Evolutionary conservation across 345 rosid genomes (phyloP).

Genomic region (Microcos paniculata): DNA sequence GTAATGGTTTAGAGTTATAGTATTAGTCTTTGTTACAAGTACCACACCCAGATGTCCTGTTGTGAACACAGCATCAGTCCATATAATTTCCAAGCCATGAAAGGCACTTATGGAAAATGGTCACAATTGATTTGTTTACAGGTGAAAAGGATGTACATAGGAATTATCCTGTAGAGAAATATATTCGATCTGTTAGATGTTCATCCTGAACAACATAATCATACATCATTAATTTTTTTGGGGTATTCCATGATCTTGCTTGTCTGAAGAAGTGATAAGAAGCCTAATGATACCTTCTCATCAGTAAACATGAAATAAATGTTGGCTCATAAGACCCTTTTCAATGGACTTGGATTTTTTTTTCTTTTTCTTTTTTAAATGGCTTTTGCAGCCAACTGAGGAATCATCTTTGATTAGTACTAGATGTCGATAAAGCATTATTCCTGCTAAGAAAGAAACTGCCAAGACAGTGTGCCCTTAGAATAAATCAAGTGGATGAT

Average conservation of each 20-base stretch:
- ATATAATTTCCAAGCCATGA: not conserved
- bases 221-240: not conserved
- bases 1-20: not conserved
- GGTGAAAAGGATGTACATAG: not conserved
- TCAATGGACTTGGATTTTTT: not conserved
- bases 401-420: not conserved
- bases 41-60: not conserved
- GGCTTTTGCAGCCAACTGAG: not conserved
- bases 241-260: not conserved
- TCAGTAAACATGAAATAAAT: not conserved
- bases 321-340: not conserved
- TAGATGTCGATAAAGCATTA: not conserved
- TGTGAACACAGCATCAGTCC: not conserved
- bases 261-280: not conserved
- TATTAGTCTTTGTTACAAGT: not conserved
- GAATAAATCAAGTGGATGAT: not conserved
- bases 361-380: too few species aligned
- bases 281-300: not conserved
- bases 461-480: not conserved
- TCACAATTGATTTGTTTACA: not conserved
- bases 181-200: not conserved
- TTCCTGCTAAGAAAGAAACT: not conserved
- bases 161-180: not conserved
- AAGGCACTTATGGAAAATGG: not conserved
- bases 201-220: constrained; percentile 3